Conservation (phyloP, 2,329 filamentous ascomycete genomes). For the Neofusicoccum umdonicola region DNA sequence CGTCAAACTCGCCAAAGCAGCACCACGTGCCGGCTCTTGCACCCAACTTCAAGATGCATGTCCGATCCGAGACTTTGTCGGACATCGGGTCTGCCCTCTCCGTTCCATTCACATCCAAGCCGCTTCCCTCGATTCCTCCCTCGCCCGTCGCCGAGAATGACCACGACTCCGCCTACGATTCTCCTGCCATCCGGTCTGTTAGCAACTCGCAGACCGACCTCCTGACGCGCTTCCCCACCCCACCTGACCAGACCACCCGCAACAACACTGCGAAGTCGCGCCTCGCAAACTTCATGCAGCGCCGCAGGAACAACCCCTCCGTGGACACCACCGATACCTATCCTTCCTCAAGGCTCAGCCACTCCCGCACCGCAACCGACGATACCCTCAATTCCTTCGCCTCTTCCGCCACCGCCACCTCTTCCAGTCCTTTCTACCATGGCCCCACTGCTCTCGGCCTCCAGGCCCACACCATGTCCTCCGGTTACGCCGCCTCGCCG, state of each 20-base stretch:
- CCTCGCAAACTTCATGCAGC: neutral
- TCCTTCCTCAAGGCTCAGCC: neutral
- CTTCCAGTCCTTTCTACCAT: neutral
- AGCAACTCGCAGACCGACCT: constrained; percentile 1
- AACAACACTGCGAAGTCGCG: neutral
- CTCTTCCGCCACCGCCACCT: neutral
- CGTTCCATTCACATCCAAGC: constrained; percentile 29
- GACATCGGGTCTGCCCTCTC: constrained; percentile 50
- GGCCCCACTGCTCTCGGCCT: neutral
- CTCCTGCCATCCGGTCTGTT: neutral
- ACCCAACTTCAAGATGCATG: constrained; percentile 44
- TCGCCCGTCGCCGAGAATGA: constrained; percentile 2
- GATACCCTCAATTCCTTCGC: neutral
- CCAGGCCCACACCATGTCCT: neutral
- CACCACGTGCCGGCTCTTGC: constrained; percentile 48
- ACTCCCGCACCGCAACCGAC: neutral
- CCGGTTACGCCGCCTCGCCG: neutral
- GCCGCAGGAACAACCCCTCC: neutral
- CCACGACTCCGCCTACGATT: neutral
- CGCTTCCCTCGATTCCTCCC: neutral
- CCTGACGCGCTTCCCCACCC: neutral
- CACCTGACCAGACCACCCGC: neutral
- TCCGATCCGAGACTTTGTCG: constrained; percentile 47
- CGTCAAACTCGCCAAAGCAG: constrained; percentile 31
- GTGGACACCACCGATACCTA: neutral